These are phyloP conservation scores for Aspergillus chevalieri DNA, from an alignment of 2,329 filamentous ascomycete genomes.

Conservation along the genomic window DNA sequence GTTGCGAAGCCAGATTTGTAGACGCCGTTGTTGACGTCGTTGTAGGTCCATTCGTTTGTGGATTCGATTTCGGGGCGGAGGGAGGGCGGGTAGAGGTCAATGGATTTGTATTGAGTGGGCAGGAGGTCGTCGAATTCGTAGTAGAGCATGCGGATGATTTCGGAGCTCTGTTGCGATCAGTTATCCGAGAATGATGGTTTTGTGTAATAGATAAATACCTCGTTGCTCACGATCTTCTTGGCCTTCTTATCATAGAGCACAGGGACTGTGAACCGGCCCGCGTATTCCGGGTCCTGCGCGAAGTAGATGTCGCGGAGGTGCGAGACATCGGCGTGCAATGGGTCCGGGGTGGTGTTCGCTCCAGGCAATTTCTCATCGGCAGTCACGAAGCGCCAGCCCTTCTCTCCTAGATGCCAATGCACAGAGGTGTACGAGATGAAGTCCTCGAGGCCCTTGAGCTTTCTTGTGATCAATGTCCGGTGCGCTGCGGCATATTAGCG, in stretches of 20 bases:
- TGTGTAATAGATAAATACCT: slow-evolving; percentile 44
- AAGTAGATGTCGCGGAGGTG: slow-evolving; percentile 78
- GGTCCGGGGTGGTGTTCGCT: slow-evolving; percentile 49
- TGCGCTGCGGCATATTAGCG: slow-evolving; percentile 53
- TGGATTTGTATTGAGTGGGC: slow-evolving; percentile 50
- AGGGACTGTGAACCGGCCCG: slow-evolving; percentile 79
- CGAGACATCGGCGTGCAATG: slow-evolving; percentile 60
- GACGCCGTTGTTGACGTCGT: slow-evolving; percentile 48
- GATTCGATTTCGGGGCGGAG: slow-evolving; percentile 67
- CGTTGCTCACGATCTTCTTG: slow-evolving; percentile 78
- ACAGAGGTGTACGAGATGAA: slow-evolving; percentile 74
- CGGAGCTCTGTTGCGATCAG: slow-evolving; percentile 49
- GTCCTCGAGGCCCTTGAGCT: slow-evolving; percentile 87
- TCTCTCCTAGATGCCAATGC: slow-evolving; percentile 79
- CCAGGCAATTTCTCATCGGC: slow-evolving; percentile 55
- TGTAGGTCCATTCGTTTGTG: slow-evolving; percentile 75
- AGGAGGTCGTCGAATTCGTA: slow-evolving; percentile 70
- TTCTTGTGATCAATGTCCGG: slow-evolving; percentile 76
- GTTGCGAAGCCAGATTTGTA: slow-evolving; percentile 71
- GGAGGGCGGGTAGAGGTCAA: slow-evolving; percentile 62
- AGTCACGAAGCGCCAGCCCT: slow-evolving; percentile 79
- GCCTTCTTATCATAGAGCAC: slow-evolving; percentile 67
- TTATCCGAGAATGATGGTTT: neutral
- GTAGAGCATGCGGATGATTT: slow-evolving; percentile 89
- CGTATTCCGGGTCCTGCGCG: slow-evolving; percentile 62